These are phyloP conservation scores for Cyclotella kingstonii DNA, from an alignment of 108 stramenopile species.

Conservation along the genomic window DNA sequence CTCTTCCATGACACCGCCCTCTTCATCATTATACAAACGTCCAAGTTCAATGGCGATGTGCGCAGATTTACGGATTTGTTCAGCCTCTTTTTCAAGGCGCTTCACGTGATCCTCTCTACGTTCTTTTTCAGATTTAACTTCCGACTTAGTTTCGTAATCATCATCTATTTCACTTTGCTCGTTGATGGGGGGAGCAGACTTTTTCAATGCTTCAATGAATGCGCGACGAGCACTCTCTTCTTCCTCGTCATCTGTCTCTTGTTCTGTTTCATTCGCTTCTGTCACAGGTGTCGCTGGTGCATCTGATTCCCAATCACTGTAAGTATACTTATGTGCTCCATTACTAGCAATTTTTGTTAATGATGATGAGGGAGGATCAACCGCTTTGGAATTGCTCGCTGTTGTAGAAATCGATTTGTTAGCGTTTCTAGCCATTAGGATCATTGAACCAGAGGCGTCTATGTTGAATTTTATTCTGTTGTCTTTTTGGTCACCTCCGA, in stretches of 20 bases:
- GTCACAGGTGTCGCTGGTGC: slow-evolving; percentile 34
- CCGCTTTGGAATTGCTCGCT: slow-evolving; percentile 16
- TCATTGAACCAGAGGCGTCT: slow-evolving; percentile 41
- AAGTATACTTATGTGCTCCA: slow-evolving; percentile 46
- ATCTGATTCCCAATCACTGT: slow-evolving; percentile 74
- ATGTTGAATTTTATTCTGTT: slow-evolving; percentile 13
- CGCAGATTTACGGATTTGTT: slow-evolving; percentile 53
- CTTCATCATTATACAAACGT: slow-evolving; percentile 74
- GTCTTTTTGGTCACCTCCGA: slow-evolving; percentile 45
- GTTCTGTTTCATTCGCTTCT: slow-evolving; percentile 24
- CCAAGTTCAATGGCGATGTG: slow-evolving; percentile 67
- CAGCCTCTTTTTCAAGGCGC: slow-evolving; percentile 68
- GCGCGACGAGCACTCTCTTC: slow-evolving; percentile 80
- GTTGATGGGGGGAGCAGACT: slow-evolving; percentile 43
- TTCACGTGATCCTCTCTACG: slow-evolving; percentile 74
- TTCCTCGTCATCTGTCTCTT: slow-evolving; percentile 64
- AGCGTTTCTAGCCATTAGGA: slow-evolving; percentile 14
- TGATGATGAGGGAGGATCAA: slow-evolving; percentile 11
- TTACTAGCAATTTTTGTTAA: slow-evolving; percentile 16
- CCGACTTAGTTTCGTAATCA: slow-evolving; percentile 48
- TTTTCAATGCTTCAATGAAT: slow-evolving; percentile 77
- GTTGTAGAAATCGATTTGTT: slow-evolving; percentile 4
- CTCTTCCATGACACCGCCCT: slow-evolving; percentile 93
- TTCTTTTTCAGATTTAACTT: slow-evolving; percentile 80
- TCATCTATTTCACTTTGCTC: slow-evolving; percentile 19